phyloP scores from a whole-genome alignment of 495 filamentous ascomycete species.

The Diplogelasinospora grovesii region DNA sequence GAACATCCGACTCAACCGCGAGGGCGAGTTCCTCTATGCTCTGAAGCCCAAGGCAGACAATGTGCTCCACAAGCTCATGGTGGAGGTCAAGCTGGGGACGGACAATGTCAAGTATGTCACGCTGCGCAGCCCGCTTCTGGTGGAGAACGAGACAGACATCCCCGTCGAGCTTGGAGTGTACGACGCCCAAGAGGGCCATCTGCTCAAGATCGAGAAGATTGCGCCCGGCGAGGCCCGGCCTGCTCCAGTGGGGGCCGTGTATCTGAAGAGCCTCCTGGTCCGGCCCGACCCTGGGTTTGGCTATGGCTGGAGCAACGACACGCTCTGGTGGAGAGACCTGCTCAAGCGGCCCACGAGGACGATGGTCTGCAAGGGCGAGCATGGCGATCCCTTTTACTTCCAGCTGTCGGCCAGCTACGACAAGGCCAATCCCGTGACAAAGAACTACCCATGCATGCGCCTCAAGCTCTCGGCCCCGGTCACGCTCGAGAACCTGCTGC shows the following conservation, averaged over 20 bases:
- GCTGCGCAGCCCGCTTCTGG: slow-evolving; percentile 84
- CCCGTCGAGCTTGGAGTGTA: slow-evolving; percentile 92
- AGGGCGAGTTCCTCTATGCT: slow-evolving; percentile 85
- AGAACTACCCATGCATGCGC: slow-evolving; percentile 88
- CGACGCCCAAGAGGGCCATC: slow-evolving; percentile 77
- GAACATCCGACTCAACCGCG: slow-evolving; percentile 83
- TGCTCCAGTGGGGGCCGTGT: slow-evolving; percentile 87
- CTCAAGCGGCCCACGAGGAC: slow-evolving; percentile 76
- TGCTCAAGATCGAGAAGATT: slow-evolving; percentile 97
- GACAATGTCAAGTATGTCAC: slow-evolving; percentile 98
- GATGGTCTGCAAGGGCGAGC: slow-evolving; percentile 78
- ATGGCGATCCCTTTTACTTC: slow-evolving; percentile 87
- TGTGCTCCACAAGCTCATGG: slow-evolving; percentile 79
- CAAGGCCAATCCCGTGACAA: slow-evolving; percentile 71
- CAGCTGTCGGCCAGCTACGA: slow-evolving; percentile 83
- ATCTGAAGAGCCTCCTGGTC: slow-evolving; percentile 81
- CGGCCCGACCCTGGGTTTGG: slow-evolving; percentile 95
- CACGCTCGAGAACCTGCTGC: slow-evolving; percentile 88
- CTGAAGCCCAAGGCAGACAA: slow-evolving; percentile 72
- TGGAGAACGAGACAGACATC: slow-evolving; percentile 98
- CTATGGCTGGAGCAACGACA: slow-evolving; percentile 86
- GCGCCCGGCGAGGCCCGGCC: slow-evolving; percentile 86
- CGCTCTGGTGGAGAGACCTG: slow-evolving; percentile 86
- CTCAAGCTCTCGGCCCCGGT: slow-evolving; percentile 84
- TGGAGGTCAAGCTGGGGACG: slow-evolving; percentile 80